phyloP scores from a whole-genome alignment of 192 early-diverging fungal species.

The Entophlyctis luteolus region DNA sequence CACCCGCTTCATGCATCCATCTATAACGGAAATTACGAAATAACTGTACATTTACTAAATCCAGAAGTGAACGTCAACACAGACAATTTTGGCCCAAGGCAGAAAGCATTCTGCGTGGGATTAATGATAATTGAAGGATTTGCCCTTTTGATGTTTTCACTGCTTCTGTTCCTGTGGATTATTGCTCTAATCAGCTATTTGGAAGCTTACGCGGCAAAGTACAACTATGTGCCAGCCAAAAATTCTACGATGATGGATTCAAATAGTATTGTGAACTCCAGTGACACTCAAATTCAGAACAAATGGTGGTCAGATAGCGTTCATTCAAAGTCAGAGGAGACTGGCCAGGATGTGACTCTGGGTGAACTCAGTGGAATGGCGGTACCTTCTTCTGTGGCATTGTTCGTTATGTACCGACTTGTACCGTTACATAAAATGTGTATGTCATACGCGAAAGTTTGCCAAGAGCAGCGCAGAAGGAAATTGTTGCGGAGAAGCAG shows the following conservation, averaged over 20 bases:
- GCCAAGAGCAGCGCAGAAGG: slow-evolving; percentile 9
- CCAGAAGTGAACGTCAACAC: slow-evolving; percentile 18
- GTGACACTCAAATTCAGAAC: not conserved
- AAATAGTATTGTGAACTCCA: not conserved
- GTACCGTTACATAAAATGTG: slow-evolving; percentile 37
- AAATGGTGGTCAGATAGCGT: not conserved
- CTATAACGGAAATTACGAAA: slow-evolving; percentile 36
- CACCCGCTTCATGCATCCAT: slow-evolving; percentile 31
- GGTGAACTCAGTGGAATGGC: slow-evolving; percentile 37
- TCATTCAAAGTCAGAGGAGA: not conserved
- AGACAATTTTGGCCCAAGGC: slow-evolving; percentile 17
- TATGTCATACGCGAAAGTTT: slow-evolving; percentile 11
- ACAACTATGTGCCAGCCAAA: not conserved
- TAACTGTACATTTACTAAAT: slow-evolving; percentile 14
- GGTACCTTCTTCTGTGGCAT: slow-evolving; percentile 25
- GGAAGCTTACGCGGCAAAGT: not conserved
- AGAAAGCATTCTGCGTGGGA: slow-evolving; percentile 21
- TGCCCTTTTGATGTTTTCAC: slow-evolving; percentile 29
- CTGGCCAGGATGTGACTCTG: slow-evolving; percentile 9
- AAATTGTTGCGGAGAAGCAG: not conserved
- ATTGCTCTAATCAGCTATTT: slow-evolving; percentile 18
- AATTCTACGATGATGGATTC: not conserved
- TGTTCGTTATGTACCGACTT: slow-evolving; percentile 33
- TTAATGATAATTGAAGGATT: slow-evolving; percentile 31
- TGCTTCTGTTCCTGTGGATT: slow-evolving; percentile 28